phyloP scores from a whole-genome alignment of 2,329 filamentous ascomycete species.

The Fusarium nisikadoi region DNA sequence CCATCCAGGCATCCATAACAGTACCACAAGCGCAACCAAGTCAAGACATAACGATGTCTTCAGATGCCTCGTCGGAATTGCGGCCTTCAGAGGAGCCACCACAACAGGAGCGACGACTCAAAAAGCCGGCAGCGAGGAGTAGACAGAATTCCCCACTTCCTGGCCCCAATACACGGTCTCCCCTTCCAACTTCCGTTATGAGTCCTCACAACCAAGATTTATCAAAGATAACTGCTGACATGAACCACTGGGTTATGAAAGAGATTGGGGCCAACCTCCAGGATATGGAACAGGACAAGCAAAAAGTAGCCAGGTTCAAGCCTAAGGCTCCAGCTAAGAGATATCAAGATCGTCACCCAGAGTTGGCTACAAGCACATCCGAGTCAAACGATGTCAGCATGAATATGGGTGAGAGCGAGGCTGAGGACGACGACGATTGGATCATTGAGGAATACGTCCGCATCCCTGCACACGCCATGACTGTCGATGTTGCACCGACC shows the following conservation, averaged over 20 bases:
- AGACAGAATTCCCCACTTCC: conserved; percentile 40
- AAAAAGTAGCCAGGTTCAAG: conserved; percentile 57
- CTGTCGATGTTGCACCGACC: conserved; percentile 58
- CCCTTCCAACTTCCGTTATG: conserved; percentile 49
- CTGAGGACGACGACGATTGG: conserved; percentile 65
- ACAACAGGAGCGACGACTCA: conserved; percentile 44
- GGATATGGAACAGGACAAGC: conserved; percentile 56
- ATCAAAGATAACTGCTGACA: conserved; percentile 63
- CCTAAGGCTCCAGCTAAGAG: conserved; percentile 66
- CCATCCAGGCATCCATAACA: conserved; percentile 16
- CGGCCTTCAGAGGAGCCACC: not conserved
- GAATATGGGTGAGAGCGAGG: conserved; percentile 54
- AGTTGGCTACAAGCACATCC: conserved; percentile 35
- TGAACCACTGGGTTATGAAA: conserved; percentile 68
- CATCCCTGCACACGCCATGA: conserved; percentile 63
- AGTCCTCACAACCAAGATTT: conserved; percentile 56
- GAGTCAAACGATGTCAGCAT: conserved; percentile 46
- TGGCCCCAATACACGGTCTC: conserved; percentile 34
- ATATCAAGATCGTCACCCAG: conserved; percentile 66
- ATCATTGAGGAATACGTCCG: conserved; percentile 73
- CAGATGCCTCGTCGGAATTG: not conserved
- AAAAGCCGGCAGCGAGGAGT: conserved; percentile 49
- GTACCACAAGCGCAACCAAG: conserved; percentile 1
- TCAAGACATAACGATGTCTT: conserved; percentile 1
- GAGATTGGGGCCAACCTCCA: conserved; percentile 66